Evolutionary conservation across 2,329 filamentous ascomycete genomes (phyloP), one percentile per base, ranked within the genome.

Genomic region (Sphaerulina vaccinii): DNA sequence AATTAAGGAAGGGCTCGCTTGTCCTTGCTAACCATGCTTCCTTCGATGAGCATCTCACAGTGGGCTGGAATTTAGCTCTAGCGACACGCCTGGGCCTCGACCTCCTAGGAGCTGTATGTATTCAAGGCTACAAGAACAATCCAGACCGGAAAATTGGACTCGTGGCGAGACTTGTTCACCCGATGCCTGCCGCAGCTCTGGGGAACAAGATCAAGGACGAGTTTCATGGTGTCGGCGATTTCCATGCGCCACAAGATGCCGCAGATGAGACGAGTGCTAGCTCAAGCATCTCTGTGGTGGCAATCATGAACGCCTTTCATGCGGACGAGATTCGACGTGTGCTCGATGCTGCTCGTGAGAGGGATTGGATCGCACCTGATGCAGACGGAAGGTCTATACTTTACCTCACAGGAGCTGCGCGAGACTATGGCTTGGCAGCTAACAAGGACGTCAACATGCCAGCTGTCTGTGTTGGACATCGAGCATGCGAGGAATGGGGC

Each of bases 231-330:
- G 58, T 57, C 1, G 68, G 68, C 27, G 41, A 65, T 10, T 54
- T 65, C 3, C 36, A 24, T 27, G 21, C 13, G 8, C 23, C 35
- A 6, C 37, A 36, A 5, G 18, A 3, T 35, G 33, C 24, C 13
- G 33, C 35, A 5, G 40, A 54, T 2, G 29, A 36, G 19, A 21
- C 15, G 32, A n/a, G 10, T 13, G 11, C 6, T n/a, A 13, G 32
- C 13, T 36, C 13, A 13, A 36, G 15, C 5, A 36, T 36, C 32
- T 36, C 32, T 36, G 46, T 49, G 32, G 43, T 65, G 5, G 71
- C 71, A 3, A 70, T 72, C 27, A 73, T 73, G 70, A 73, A 72
- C 44, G 71, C 70, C 0, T 73, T 73, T 43, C 63, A 68, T 39
- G 60, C 66, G 5, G 65, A 69, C 3, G 69, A 71, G 46, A 66